These are phyloP conservation scores for Aspergillus clavatus DNA, from an alignment of 2,329 filamentous ascomycete genomes.

Conservation along the genomic window DNA sequence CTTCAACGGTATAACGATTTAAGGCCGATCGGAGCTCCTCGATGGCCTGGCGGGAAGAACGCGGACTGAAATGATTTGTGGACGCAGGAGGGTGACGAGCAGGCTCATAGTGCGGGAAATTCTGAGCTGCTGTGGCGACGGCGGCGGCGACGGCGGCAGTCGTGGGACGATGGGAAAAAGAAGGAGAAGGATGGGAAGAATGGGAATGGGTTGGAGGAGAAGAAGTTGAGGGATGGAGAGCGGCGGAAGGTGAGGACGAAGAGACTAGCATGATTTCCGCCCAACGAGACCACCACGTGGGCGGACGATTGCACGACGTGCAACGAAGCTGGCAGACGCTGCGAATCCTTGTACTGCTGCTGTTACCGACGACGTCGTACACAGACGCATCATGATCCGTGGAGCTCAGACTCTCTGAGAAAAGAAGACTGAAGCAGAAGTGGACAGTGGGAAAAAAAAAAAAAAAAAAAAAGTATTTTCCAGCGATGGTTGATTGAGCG, in stretches of 20 bases:
- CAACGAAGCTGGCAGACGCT: constrained; percentile 23
- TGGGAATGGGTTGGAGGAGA: constrained; percentile 18
- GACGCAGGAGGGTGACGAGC: constrained; percentile 19
- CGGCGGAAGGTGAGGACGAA: constrained; percentile 38
- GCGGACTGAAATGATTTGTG: constrained; percentile 27
- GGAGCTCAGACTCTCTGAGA: constrained; percentile 11
- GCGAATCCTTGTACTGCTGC: constrained; percentile 25
- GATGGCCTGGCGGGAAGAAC: constrained; percentile 35
- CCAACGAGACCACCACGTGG: constrained; percentile 35
- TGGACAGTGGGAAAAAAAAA: neutral
- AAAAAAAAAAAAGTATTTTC: neutral
- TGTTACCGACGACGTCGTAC: constrained; percentile 17
- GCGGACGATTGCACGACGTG: constrained; percentile 33
- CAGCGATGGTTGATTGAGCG: too few species aligned
- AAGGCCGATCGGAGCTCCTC: constrained; percentile 39
- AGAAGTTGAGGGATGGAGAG: constrained; percentile 31
- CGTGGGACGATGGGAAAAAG: constrained; percentile 12
- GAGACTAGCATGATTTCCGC: constrained; percentile 37
- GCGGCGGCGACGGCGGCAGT: constrained; percentile 7
- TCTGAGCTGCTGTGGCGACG: constrained; percentile 7
- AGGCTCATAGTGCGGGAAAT: constrained; percentile 29
- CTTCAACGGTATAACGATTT: constrained; percentile 36
- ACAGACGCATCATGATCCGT: constrained; percentile 27
- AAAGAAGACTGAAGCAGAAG: constrained; percentile 8
- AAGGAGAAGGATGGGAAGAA: constrained; percentile 15